A percentile compares a stretch with the other conserved stretches of the same genome.
Evolutionary conservation across 1,139 yeast genomes (phyloP).

Genomic region (Yamadazyma taylorii): DNA sequence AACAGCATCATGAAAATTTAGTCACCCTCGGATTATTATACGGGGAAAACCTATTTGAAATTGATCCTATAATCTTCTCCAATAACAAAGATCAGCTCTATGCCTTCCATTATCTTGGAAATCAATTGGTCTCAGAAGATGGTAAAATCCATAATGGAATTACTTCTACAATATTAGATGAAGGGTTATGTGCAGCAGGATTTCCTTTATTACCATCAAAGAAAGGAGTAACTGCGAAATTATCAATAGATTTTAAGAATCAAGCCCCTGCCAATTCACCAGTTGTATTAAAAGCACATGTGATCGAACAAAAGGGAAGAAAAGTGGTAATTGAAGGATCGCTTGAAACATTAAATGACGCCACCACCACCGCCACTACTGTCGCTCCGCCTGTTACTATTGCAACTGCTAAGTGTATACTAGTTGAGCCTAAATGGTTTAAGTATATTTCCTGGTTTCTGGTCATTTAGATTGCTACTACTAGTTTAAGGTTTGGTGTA

Average conservation of each 20-base stretch:
- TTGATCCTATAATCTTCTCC: constrained; percentile 63
- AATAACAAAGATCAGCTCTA: constrained; percentile 50
- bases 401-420: constrained; percentile 61
- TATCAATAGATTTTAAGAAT: constrained; percentile 62
- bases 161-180: constrained; percentile 80
- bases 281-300: constrained; percentile 67
- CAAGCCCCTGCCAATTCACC: constrained; percentile 69
- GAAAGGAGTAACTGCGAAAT: constrained; percentile 87
- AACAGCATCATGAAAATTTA: constrained; percentile 59
- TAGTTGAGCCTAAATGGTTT: constrained; percentile 83
- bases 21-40: constrained; percentile 67
- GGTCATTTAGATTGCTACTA: constrained; percentile 16
- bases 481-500: no score
- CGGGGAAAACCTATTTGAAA: constrained; percentile 61
- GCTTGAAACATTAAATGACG: constrained; percentile 43
- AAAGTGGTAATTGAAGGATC: constrained; percentile 75
- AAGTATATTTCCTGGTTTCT: constrained; percentile 65
- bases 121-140: constrained; percentile 61
- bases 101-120: constrained; percentile 72
- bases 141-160: constrained; percentile 88
- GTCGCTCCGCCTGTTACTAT: no score
- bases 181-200: constrained; percentile 83
- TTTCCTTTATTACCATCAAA: constrained; percentile 80
- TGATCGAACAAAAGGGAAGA: constrained; percentile 69
- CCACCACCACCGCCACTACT: no score